Base-by-base conservation (phyloP, 1,139 yeast genomes). In the Zygoascus hellenicus region DNA sequence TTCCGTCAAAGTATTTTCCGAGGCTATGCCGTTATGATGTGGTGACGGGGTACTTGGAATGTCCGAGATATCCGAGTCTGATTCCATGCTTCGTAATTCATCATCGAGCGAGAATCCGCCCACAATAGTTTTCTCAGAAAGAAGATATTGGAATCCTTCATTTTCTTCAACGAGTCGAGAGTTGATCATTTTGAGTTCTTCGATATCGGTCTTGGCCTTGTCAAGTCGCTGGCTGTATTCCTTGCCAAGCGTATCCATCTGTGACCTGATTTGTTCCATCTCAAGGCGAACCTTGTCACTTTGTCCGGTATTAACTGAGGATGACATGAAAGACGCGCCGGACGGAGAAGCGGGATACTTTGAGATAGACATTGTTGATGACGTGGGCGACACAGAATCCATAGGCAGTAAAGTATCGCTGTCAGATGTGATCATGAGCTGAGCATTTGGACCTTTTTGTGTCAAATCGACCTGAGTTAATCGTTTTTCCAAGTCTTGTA, bases 51-150 rank as follows among this genome's bases (percentile, higher is more conserved):
- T 14, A 6, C 19, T 13, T 3, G 43, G 16, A 19, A 17, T 16
- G 19, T 41, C 38, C 14, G 37, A 41, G 17, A 19, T 6, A 10
- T 41, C 43, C 16, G 38, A 41, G n/a, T 19, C 38, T 11, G 43
- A 31, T 38, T 38, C 38, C 15, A 46, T 43, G 6, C 9, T 13
- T 15, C 43, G 48, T 10, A 58, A 49, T 42, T 61, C 63, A 29
- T 57, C 59, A 11, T 59, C 63, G 16, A 60, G 49, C 2, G 55
- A 50, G 30, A 56, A 54, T n/a, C 58, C 63, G 9, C 57, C 62
- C 19, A 56, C 39, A 14, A 66, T 58, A 1, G 68, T 60, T 48
- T 59, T 63, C 47, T 64, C 68, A 2, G 66, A 62, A n/a, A 66
- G 48, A 34, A 66, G 48, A 26, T 59, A 46, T 54, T 65, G 69